These are phyloP conservation scores for Rubroboletus satanas DNA, from an alignment of 768 basidiomycete genomes.

Conservation along the genomic window DNA sequence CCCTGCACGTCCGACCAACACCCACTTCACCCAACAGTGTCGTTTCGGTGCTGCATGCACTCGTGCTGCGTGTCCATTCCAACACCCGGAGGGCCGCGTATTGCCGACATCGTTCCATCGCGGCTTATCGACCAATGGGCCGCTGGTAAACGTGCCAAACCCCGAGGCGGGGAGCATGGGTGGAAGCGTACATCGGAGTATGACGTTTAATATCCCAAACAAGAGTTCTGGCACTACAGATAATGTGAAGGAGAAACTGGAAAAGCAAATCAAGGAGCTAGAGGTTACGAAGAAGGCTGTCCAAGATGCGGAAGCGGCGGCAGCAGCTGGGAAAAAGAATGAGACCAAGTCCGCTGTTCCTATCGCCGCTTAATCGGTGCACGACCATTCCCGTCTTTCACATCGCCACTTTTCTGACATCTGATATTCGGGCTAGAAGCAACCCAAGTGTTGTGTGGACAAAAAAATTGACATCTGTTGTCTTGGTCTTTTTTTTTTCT, in stretches of 20 bases:
- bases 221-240: constrained; percentile 22
- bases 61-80: constrained; percentile 80
- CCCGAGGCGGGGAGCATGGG: constrained; percentile 69
- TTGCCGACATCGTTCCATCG: constrained; percentile 79
- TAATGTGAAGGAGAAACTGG: constrained; percentile 47
- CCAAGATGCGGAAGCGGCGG: constrained; percentile 57
- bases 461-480: constrained; percentile 16
- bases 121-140: constrained; percentile 58
- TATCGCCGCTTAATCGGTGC: constrained; percentile 30
- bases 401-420: background rate
- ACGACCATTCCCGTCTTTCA: background rate
- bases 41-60: constrained; percentile 86
- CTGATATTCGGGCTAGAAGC: constrained; percentile 9
- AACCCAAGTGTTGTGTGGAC: constrained; percentile 6
- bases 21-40: constrained; percentile 55
- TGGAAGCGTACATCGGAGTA: constrained; percentile 63
- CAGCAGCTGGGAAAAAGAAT: constrained; percentile 58
- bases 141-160: constrained; percentile 55
- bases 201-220: constrained; percentile 57
- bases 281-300: constrained; percentile 69
- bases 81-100: constrained; percentile 85
- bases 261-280: constrained; percentile 56
- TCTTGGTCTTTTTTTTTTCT: constrained; percentile 10
- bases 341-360: constrained; percentile 45
- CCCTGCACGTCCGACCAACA: constrained; percentile 41